phyloP scores from a whole-genome alignment of 192 early-diverging fungal species.

The Mortierella hygrophila region DNA sequence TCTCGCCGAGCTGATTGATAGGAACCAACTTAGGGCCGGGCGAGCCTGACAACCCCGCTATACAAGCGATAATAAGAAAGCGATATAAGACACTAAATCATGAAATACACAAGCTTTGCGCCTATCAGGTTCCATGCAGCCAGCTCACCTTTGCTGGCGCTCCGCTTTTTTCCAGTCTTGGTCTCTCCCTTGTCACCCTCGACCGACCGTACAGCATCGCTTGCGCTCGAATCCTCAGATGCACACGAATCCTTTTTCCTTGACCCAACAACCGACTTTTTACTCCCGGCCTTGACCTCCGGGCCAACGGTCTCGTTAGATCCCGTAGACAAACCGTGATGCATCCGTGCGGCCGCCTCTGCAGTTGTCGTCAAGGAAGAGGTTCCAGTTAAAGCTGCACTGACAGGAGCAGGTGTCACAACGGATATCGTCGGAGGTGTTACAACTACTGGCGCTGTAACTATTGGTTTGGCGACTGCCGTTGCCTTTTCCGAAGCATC shows the following conservation, averaged over 20 bases:
- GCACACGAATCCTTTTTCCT: constrained; percentile 1
- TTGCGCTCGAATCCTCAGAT: background rate
- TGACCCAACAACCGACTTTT: background rate
- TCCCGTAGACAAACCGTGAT: background rate
- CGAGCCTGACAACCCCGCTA: background rate
- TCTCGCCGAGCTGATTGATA: constrained; percentile 36
- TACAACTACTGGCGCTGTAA: background rate
- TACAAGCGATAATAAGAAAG: background rate
- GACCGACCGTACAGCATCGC: background rate
- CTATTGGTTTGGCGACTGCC: background rate
- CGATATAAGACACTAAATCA: background rate
- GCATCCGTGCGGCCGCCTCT: constrained; percentile 29
- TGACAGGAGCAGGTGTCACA: background rate
- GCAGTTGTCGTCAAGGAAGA: constrained; percentile 23
- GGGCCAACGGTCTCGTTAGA: background rate
- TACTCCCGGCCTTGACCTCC: background rate
- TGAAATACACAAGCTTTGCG: too few relatives aligned
- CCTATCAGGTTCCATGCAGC: background rate
- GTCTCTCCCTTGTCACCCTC: background rate
- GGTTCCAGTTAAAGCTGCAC: background rate
- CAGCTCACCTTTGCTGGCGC: constrained; percentile 25
- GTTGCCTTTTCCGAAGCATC: background rate
- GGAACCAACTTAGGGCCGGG: constrained; percentile 37
- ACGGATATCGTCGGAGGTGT: background rate
- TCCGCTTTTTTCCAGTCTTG: constrained; percentile 9